Base-by-base conservation (phyloP, 805 yeast species). In the Metschnikowia dekortorum region DNA sequence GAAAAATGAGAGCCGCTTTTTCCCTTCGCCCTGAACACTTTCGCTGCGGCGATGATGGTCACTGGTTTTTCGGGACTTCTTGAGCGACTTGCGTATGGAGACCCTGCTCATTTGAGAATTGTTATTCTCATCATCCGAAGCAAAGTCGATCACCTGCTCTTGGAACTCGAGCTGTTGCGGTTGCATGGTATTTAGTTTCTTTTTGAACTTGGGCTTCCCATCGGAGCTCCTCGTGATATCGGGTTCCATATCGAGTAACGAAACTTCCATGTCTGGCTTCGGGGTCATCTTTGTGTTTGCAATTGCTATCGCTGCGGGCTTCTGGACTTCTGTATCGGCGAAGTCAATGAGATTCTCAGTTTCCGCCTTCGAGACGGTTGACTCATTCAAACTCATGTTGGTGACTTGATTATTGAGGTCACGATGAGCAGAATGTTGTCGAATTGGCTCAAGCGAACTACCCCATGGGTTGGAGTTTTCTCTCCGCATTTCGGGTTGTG, bases 71-170 rank as follows among this genome's bases (percentile, higher is more conserved):
- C 70, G 59, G 3, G 61, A 45, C 51, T 66, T 66, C 57, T 60
- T 67, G 47, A 74, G 61, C 5, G 76, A 69, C 40, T 66, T 65
- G 48, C 78, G 58, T 38, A 74, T 74, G 10, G 75, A 64, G 33
- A 74, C 57, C 14, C 78, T 56, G 56, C 61, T 73, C 76, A 74
- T 68, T 26, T 59, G 59, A 1, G 73, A 67, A 13, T 62, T 62
- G 44, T 66, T 62, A 49, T 67, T 69, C 49, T 74, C 78, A 53
- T 74, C 77, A 53, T 74, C 78, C 10, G 76, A 71, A 1, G 73
- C 78, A 64, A 72, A 74, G 55, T 74, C 78, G 49, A 74, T 67
- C 3, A 73, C 75, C 52, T 74, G 75, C 55, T 74, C 77, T 52
- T 71, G 70, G 31, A 73, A 67, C 29, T 58, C 65, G 37, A 71